Base-by-base conservation (phyloP, 805 yeast genomes). In the Monosporozyma aerobia region DNA sequence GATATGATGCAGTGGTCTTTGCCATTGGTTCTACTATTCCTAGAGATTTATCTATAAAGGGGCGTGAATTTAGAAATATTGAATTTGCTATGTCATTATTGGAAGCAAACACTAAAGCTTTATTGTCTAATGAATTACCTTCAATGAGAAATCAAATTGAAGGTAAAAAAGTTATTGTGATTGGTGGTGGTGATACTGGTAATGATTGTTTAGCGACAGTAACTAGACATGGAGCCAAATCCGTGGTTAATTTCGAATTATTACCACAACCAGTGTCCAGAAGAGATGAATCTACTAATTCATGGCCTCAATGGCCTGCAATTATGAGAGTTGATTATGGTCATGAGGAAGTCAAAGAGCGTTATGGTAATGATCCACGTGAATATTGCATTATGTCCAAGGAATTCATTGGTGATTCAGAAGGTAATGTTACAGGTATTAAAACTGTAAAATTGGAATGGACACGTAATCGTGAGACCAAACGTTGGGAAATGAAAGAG, bases 291-390 rank as follows among this genome's bases (percentile, higher is more conserved):
- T 14, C 25, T 35, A 35, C 5, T 16, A 92, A 92, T 73, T 98
- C 99, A 71, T 92, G 99, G 99, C 99, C 99, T 45, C 99, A 92
- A 75, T 92, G 98, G 98, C 98, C 99, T 61, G 80, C 97, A 69
- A 81, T 94, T 64, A 92, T 94, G 85, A 82, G 98, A 66, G 95
- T 92, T 55, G 99, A 92, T 74, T 92, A 92, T 68, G 99, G 99
- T 61, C 99, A 92, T 73, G 79, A 90, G 58, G 99, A 92, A 72
- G 98, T 94, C 54, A 80, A 86, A 54, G 87, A 87, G 49, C 97
- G 90, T 71, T 92, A 90, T 69, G 98, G 98, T 59, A 85, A 85
- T 72, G 99, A 92, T 71, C 98, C 98, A 53, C 86, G 99, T 75
- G 97, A 94, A 69, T 92, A 90, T 74, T 87, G 95, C 66, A 92